phyloP scores from a whole-genome alignment of 164 flowering plant genomes.

The Magnolia changhungtana region DNA sequence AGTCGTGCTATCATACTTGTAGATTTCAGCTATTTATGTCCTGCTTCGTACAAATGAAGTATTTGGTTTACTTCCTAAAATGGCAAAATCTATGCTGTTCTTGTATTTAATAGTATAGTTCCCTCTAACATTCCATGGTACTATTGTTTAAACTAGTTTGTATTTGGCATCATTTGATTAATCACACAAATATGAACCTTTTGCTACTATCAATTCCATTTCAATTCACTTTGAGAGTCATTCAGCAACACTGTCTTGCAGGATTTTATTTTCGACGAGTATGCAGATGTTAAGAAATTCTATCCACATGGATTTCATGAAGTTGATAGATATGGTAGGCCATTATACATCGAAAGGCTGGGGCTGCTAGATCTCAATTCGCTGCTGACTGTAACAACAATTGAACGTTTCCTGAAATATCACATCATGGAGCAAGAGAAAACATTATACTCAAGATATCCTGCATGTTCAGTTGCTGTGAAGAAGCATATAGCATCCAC shows the following conservation, averaged over 20 bases:
- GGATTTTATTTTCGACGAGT: conserved; percentile 60
- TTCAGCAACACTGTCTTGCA: conserved; percentile 18
- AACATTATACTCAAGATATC: conserved; percentile 49
- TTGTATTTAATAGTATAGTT: background rate
- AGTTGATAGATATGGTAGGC: conserved; percentile 60
- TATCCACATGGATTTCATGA: conserved; percentile 83
- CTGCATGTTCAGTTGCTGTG: conserved; percentile 68
- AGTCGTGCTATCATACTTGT: background rate
- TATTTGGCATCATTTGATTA: background rate
- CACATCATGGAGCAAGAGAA: conserved; percentile 71
- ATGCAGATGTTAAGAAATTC: conserved; percentile 46
- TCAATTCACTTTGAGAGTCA: background rate
- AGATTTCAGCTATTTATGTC: background rate
- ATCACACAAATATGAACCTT: background rate
- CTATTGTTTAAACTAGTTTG: background rate
- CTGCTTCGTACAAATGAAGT: background rate
- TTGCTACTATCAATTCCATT: background rate
- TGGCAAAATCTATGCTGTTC: background rate
- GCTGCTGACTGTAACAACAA: conserved; percentile 41
- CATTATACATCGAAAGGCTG: conserved; percentile 63
- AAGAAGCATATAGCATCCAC: conserved; percentile 61
- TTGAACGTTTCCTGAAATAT: conserved; percentile 52
- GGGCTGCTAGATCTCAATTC: conserved; percentile 54
- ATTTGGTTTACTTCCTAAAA: background rate
- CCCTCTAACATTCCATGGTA: background rate